Evolutionary conservation across 345 rosid species (phyloP).

Genomic region (Capsella bursapastoris): DNA sequence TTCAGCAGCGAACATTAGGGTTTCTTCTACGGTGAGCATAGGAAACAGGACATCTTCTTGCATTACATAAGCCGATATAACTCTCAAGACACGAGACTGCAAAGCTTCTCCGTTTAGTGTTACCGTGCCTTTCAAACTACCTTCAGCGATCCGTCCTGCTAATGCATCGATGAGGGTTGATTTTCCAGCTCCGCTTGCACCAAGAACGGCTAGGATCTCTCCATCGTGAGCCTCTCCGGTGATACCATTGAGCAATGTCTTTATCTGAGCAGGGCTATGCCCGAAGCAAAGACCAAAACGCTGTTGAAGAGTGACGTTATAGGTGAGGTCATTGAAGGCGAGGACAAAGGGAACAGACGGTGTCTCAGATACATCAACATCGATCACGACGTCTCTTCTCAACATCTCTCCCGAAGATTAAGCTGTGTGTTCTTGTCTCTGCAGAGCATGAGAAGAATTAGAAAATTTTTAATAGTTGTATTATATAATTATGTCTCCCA

Average conservation of each 20-base stretch:
- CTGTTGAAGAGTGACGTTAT: conserved; percentile 28
- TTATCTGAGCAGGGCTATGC: conserved; percentile 28
- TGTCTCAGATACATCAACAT: conserved; percentile 24
- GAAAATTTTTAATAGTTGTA: not conserved
- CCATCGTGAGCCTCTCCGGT: conserved; percentile 78
- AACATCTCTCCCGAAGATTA: conserved; percentile 30
- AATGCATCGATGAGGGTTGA: conserved; percentile 90
- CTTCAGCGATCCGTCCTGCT: conserved; percentile 72
- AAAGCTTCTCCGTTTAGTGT: conserved; percentile 69
- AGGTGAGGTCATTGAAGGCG: conserved; percentile 33
- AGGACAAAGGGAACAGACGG: conserved; percentile 35
- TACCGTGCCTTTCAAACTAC: conserved; percentile 81
- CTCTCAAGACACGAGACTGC: conserved; percentile 50
- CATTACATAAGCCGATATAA: conserved; percentile 86
- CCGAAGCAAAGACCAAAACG: conserved; percentile 42
- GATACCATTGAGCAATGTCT: conserved; percentile 54
- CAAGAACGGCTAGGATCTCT: conserved; percentile 78
- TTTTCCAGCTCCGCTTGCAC: conserved; percentile 92
- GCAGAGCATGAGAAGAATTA: conserved; percentile 14
- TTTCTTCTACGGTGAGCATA: conserved; percentile 75
- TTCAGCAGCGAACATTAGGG: conserved; percentile 86
- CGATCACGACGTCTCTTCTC: conserved; percentile 8
- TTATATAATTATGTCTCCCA: not conserved
- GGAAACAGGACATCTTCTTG: conserved; percentile 94
- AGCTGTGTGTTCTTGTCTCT: conserved; percentile 6